A percentile compares a stretch with the other conserved stretches of the same genome.
These are phyloP conservation scores for Trichaptum fuscoviolaceum DNA, from an alignment of 768 basidiomycete species.

Conservation along the genomic window DNA sequence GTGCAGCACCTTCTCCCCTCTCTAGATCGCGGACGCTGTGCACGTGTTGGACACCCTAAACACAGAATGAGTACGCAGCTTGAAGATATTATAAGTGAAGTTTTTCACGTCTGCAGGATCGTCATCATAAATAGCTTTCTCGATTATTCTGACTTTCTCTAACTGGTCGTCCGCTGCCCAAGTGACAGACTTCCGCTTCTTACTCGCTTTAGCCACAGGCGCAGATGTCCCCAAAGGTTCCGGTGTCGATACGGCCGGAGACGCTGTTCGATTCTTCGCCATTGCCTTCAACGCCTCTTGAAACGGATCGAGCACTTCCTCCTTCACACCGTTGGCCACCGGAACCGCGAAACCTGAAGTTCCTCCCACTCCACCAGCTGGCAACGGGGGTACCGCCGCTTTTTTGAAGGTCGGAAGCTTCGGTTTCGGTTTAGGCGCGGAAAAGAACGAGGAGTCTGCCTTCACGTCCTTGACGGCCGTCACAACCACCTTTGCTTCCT, in stretches of 20 bases:
- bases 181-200: slow-evolving; percentile 72
- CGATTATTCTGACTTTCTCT: slow-evolving; percentile 73
- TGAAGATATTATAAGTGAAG: slow-evolving; percentile 41
- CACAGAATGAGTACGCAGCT: slow-evolving; percentile 37
- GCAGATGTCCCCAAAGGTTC: slow-evolving; percentile 32
- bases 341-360: slow-evolving; percentile 43
- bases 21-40: slow-evolving; percentile 83
- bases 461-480: slow-evolving; percentile 65
- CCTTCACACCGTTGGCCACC: slow-evolving; percentile 62
- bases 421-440: slow-evolving; percentile 77
- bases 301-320: slow-evolving; percentile 75
- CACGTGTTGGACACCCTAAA: slow-evolving; percentile 61
- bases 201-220: slow-evolving; percentile 37
- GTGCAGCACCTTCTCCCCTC: slow-evolving; percentile 79
- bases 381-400: slow-evolving; percentile 33
- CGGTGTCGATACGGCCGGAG: slow-evolving; percentile 57
- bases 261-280: slow-evolving; percentile 55
- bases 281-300: slow-evolving; percentile 77
- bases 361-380: slow-evolving; percentile 9
- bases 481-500: slow-evolving; percentile 40
- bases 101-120: slow-evolving; percentile 81
- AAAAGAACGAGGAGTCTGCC: slow-evolving; percentile 85
- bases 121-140: slow-evolving; percentile 84
- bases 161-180: slow-evolving; percentile 75
- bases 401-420: slow-evolving; percentile 87